phyloP scores from a whole-genome alignment of 1,284 basidiomycete genomes.

The Thecaphora frezii region DNA sequence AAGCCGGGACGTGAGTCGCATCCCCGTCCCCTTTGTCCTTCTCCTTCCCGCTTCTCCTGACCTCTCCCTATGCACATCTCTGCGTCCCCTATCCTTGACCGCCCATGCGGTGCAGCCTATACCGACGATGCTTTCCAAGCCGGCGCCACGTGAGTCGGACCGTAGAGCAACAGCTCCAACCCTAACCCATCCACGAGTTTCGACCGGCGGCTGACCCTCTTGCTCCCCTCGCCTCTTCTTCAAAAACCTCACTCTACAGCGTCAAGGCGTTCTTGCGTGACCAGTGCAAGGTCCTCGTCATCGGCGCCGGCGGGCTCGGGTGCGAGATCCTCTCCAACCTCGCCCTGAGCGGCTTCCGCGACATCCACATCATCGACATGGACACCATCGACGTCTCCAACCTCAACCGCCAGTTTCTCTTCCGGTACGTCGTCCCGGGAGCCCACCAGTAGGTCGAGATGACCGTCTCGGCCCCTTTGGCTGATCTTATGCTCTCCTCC shows the following conservation, averaged over 20 bases:
- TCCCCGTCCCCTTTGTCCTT: not conserved
- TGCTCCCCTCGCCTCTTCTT: not conserved
- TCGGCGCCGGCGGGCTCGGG: conserved; percentile 64
- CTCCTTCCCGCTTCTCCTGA: not conserved
- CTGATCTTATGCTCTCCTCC: not conserved
- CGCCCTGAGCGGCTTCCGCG: conserved; percentile 78
- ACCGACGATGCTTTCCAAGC: conserved; percentile 44
- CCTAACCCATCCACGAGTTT: not conserved
- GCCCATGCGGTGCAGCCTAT: conserved; percentile 7
- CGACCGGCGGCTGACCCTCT: no score
- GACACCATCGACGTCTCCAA: conserved; percentile 99
- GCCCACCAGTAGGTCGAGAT: no score
- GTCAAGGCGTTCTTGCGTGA: conserved; percentile 83
- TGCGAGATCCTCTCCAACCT: conserved; percentile 58
- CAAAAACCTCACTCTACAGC: conserved; percentile 45
- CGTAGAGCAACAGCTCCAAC: not conserved
- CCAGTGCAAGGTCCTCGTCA: conserved; percentile 89
- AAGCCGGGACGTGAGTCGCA: conserved; percentile 65
- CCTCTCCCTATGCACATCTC: not conserved
- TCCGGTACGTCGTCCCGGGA: conserved; percentile 77
- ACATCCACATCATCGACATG: conserved; percentile 99
- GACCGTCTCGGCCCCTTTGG: not conserved
- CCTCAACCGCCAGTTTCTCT: conserved; percentile 95
- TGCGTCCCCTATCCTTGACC: no score
- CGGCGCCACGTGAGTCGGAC: conserved; percentile 13